phyloP scores from a whole-genome alignment of 805 yeast genomes.

The Jamesozyma piceae region DNA sequence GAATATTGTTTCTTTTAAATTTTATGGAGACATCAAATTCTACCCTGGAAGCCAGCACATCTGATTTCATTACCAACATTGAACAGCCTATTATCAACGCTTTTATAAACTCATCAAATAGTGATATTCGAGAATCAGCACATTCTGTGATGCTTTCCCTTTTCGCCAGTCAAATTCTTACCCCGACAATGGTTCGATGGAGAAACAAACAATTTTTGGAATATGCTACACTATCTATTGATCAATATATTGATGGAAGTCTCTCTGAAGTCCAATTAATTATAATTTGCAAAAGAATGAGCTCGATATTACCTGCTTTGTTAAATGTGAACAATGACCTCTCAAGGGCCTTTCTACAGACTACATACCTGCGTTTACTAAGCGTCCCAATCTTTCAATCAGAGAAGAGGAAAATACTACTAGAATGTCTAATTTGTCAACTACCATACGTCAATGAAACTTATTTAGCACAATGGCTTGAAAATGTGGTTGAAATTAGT shows the following conservation, averaged over 20 bases:
- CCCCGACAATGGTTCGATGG: slow-evolving; percentile 10
- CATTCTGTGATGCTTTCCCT: slow-evolving; percentile 18
- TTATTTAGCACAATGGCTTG: slow-evolving; percentile 19
- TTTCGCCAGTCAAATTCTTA: slow-evolving; percentile 6
- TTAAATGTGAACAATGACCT: slow-evolving; percentile 10
- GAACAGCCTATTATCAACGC: slow-evolving; percentile 9
- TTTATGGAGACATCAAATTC: slow-evolving; percentile 17
- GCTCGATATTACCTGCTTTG: slow-evolving; percentile 9
- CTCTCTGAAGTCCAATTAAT: slow-evolving; percentile 17
- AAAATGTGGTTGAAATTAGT: slow-evolving; percentile 17
- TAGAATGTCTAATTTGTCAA: slow-evolving; percentile 19
- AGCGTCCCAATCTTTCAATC: slow-evolving; percentile 6
- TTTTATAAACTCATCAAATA: slow-evolving; percentile 6
- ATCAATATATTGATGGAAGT: slow-evolving; percentile 8
- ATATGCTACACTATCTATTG: slow-evolving; percentile 12
- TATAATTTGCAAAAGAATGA: slow-evolving; percentile 12
- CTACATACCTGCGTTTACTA: slow-evolving; percentile 13
- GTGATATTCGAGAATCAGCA: slow-evolving; percentile 17
- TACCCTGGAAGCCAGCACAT: slow-evolving; percentile 1
- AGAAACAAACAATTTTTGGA: slow-evolving; percentile 8
- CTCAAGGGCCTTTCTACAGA: slow-evolving; percentile 15
- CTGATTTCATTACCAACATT: slow-evolving; percentile 4
- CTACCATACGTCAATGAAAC: slow-evolving; percentile 11
- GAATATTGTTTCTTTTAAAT: slow-evolving; percentile 17
- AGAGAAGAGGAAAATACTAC: slow-evolving; percentile 9